Base-by-base conservation (phyloP, 78 protist genomes). In the Dictyostelium discoideum region DNA sequence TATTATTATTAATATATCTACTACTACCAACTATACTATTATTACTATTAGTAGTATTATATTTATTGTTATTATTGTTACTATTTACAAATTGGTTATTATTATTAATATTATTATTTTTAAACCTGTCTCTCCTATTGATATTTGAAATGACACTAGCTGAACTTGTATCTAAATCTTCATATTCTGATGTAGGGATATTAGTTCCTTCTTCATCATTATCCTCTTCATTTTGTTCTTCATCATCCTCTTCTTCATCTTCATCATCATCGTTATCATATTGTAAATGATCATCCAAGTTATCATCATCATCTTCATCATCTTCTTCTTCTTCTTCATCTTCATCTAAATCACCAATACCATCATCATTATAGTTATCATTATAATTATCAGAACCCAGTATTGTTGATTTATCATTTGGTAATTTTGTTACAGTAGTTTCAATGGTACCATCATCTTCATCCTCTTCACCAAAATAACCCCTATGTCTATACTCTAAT, bases 301-400 rank as follows among this genome's bases (percentile, higher is more conserved):
- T 83, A 2, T 78, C 86, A 10, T 80, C 77, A 8, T 87, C 86
- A 2, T 85, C 92, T 9, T 63, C 80, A 42, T 80, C n/a, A n/a
- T n/a, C n/a, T n/a, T n/a, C n/a, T n/a, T n/a, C 83, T 10, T 60
- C 82, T 80, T 32, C 83, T 1, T 73, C 82, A 1, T 77, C 84
- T 2, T 86, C 84, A 54, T 26, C 74, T 10, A 20, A 6, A 48
- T 76, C 84, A 29, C n/a, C 92, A 10, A 16, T 54, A 44, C 48
- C 90, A 48, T 90, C 88, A 37, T 90, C 95, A 54, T 77, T 65
- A 22, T 67, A 24, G n/a, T 72, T 54, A 80, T 81, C 94, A 14
- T 24, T 57, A 32, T 69, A 26, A 37, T 74, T 74, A 37, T 79
- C 84, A 22, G 63, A 79, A 20, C 69, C 69, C 3, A 44, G 3